These are phyloP conservation scores for Colletotrichum lindemuthianum DNA, from an alignment of 2,329 filamentous ascomycete species.

Conservation along the genomic window DNA sequence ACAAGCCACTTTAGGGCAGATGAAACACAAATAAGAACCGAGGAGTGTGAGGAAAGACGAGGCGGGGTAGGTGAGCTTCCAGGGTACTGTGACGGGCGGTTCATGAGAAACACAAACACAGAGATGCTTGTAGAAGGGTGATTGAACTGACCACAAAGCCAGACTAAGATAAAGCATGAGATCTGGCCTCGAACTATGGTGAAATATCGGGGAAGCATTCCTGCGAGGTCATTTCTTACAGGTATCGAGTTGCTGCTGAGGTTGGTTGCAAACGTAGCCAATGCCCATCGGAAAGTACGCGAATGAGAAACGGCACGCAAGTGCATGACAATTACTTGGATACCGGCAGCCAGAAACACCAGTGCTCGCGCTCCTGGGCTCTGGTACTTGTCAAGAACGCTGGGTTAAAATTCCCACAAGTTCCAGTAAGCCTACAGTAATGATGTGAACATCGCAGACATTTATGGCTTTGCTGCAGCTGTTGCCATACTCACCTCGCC, in stretches of 20 bases:
- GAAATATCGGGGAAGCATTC: constrained; percentile 6
- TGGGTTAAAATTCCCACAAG: constrained; percentile 23
- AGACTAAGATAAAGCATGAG: constrained; percentile 8
- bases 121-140: too few relatives aligned
- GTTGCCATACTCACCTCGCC: not conserved
- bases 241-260: constrained; percentile 19
- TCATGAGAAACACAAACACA: not conserved
- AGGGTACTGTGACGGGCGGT: not conserved
- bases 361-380: constrained; percentile 2
- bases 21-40: not conserved
- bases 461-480: accelerated
- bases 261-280: constrained; percentile 22
- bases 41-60: constrained; percentile 11
- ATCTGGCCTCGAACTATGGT: constrained; percentile 20
- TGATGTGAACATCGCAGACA: too few relatives aligned
- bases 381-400: constrained; percentile 20
- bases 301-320: not conserved
- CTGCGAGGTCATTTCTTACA: constrained; percentile 6
- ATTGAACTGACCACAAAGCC: not conserved
- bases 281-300: not conserved
- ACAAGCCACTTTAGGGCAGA: not conserved
- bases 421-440: constrained; percentile 5
- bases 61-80: constrained; percentile 18
- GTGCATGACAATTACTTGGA: not conserved
- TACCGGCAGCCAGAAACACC: constrained; percentile 17